These are phyloP conservation scores for Cryptococcus neoformans DNA, from an alignment of 1,284 basidiomycete species.

Conservation along the genomic window DNA sequence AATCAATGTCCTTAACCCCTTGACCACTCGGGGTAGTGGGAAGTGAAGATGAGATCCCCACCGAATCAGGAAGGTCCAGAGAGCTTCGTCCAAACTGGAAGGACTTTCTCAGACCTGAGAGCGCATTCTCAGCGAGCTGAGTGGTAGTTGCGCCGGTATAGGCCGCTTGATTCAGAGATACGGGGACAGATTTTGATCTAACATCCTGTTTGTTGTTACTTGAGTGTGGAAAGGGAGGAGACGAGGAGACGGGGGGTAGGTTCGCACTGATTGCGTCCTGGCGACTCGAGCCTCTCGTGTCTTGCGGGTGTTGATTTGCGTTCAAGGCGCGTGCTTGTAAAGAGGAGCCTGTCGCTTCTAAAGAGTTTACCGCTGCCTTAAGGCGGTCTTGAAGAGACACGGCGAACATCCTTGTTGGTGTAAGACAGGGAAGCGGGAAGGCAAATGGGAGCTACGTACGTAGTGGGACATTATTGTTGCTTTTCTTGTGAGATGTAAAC, in stretches of 20 bases:
- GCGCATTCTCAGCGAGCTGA: conserved; percentile 38
- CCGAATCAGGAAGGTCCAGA: conserved; percentile 4
- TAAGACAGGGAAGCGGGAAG: too few species aligned
- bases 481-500: too few species aligned
- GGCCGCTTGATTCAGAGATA: neutral
- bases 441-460: too few species aligned
- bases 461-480: too few species aligned
- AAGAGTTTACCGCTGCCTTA: conserved; percentile 41
- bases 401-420: conserved; percentile 24
- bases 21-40: conserved; percentile 18
- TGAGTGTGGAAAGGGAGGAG: neutral
- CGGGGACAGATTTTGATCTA: too few species aligned
- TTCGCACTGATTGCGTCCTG: too few species aligned
- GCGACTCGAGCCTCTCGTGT: neutral
- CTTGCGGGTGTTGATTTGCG: conserved; percentile 15
- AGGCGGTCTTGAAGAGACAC: conserved; percentile 38
- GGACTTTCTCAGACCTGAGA: conserved; percentile 32
- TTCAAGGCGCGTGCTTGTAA: conserved; percentile 34
- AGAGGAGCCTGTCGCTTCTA: conserved; percentile 37
- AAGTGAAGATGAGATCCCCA: neutral
- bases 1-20: too few species aligned
- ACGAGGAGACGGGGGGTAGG: too few species aligned
- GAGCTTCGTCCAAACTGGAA: conserved; percentile 23
- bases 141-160: conserved; percentile 3
- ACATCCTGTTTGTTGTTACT: too few species aligned